A percentile compares a stretch with the other conserved stretches of the same genome.
These are phyloP conservation scores for Pseudocercospora ulei DNA, from an alignment of 2,329 filamentous ascomycete genomes.

Conservation along the genomic window DNA sequence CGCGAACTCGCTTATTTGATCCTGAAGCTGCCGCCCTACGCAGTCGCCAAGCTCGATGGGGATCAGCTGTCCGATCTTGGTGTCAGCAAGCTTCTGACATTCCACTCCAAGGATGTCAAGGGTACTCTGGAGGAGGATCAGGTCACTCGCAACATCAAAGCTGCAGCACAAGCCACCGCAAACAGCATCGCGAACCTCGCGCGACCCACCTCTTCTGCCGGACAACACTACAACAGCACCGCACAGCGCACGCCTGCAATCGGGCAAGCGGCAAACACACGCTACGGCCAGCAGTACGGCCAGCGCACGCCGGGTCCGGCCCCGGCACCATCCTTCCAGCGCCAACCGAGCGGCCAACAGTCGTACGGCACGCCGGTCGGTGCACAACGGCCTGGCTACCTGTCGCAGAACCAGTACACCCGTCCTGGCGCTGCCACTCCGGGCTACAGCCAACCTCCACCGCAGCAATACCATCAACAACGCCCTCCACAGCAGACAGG, in stretches of 20 bases:
- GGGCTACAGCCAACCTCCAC: slow-evolving; percentile 24
- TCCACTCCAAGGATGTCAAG: slow-evolving; percentile 62
- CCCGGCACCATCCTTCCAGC: slow-evolving; percentile 24
- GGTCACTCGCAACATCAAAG: slow-evolving; percentile 38
- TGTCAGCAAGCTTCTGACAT: slow-evolving; percentile 66
- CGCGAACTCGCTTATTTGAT: slow-evolving; percentile 65
- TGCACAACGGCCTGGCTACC: slow-evolving; percentile 18
- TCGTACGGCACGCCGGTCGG: slow-evolving; percentile 27
- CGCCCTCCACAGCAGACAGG: slow-evolving; percentile 16
- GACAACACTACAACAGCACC: slow-evolving; percentile 32
- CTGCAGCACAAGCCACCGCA: slow-evolving; percentile 31
- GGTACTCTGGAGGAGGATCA: slow-evolving; percentile 81
- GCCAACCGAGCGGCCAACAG: slow-evolving; percentile 26
- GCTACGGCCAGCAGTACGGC: slow-evolving; percentile 30
- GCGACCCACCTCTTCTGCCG: slow-evolving; percentile 27
- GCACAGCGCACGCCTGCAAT: slow-evolving; percentile 32
- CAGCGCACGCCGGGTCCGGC: slow-evolving; percentile 24
- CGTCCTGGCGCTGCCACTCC: slow-evolving; percentile 23
- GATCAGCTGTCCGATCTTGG: slow-evolving; percentile 75
- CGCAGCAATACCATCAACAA: slow-evolving; percentile 27
- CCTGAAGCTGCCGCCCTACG: slow-evolving; percentile 67
- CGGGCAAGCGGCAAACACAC: slow-evolving; percentile 32
- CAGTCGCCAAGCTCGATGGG: slow-evolving; percentile 74
- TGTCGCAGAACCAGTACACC: slow-evolving; percentile 26
- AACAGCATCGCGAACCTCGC: slow-evolving; percentile 28